phyloP scores from a whole-genome alignment of 169 alveolate species.

The Cryptosporidium baileyi region DNA sequence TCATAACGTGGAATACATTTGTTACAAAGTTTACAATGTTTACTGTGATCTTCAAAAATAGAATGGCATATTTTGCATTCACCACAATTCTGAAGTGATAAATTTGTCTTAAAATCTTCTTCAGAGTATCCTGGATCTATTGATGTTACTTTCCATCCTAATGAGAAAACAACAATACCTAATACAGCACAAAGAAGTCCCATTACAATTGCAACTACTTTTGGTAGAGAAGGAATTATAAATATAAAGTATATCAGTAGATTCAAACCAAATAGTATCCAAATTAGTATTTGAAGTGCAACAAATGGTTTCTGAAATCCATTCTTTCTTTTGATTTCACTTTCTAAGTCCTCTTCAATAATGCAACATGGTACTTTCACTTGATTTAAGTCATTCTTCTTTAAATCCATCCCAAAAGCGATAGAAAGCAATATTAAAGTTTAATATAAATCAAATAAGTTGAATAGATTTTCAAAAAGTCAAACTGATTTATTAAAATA shows the following conservation, averaged over 20 bases:
- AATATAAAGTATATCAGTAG: conserved; percentile 13
- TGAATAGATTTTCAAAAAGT: too few species aligned
- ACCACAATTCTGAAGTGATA: not conserved
- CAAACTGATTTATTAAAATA: too few species aligned
- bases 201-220: not conserved
- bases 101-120: not conserved
- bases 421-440: not conserved
- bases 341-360: conserved; percentile 43
- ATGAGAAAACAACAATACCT: not conserved
- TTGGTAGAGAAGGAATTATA: conserved; percentile 18
- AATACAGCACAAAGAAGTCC: conserved; percentile 13
- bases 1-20: conserved; percentile 87
- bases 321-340: conserved; percentile 34
- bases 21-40: conserved; percentile 88
- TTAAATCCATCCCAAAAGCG: conserved; percentile 15
- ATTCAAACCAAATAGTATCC: conserved; percentile 50
- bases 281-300: conserved; percentile 56
- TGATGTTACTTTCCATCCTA: conserved; percentile 67
- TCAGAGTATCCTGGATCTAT: conserved; percentile 55
- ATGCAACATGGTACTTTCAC: conserved; percentile 41
- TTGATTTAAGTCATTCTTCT: not conserved
- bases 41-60: conserved; percentile 46
- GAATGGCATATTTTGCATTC: conserved; percentile 54
- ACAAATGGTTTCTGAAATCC: conserved; percentile 69
- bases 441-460: too few species aligned